phyloP scores from a whole-genome alignment of 176 grass and related monocot species.

The Aegilops longissima region DNA sequence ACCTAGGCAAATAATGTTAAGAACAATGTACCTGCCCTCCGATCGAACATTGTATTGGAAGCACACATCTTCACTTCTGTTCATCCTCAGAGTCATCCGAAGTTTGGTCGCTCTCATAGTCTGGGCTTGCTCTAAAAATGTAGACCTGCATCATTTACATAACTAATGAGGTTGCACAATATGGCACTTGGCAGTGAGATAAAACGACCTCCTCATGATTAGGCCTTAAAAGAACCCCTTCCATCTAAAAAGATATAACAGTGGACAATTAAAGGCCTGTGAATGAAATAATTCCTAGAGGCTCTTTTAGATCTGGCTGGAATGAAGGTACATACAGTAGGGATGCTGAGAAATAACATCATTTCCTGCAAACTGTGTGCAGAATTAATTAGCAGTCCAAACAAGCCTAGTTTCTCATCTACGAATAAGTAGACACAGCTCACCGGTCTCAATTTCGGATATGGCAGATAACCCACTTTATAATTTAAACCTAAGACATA shows the following conservation, averaged over 20 bases:
- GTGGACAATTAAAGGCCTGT: neutral
- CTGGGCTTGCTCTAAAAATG: conserved; percentile 66
- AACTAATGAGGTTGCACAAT: neutral
- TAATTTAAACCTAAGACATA: neutral
- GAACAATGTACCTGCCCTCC: neutral
- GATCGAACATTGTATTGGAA: neutral
- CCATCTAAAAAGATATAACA: neutral
- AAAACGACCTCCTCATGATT: neutral
- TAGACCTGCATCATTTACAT: conserved; percentile 51
- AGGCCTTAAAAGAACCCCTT: neutral
- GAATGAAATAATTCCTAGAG: neutral
- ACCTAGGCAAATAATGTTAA: neutral
- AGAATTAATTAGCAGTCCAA: neutral
- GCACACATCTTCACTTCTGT: neutral
- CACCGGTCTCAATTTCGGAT: neutral
- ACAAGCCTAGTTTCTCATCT: neutral
- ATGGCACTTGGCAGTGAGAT: neutral
- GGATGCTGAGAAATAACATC: neutral
- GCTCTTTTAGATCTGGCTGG: neutral
- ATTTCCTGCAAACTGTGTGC: neutral
- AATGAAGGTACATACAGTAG: neutral
- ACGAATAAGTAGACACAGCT: neutral
- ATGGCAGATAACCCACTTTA: neutral
- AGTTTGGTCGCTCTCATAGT: conserved; percentile 20
- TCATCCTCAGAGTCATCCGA: neutral